phyloP scores from a whole-genome alignment of 768 basidiomycete genomes.

The Naganishia randhawae region DNA sequence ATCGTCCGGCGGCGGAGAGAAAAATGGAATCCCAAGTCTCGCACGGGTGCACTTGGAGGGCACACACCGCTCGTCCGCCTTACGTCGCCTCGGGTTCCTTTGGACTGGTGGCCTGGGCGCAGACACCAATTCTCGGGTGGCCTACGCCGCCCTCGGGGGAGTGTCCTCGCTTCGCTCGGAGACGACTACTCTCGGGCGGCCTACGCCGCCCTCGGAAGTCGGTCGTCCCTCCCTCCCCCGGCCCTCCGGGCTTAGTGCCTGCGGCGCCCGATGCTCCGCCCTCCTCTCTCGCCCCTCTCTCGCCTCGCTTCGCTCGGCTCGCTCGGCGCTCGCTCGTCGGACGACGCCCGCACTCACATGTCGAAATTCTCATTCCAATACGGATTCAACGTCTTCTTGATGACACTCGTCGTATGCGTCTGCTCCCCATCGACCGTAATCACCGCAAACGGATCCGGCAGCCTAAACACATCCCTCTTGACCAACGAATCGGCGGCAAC shows the following conservation, averaged over 20 bases:
- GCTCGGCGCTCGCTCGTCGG: not conserved
- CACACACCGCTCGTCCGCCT: too few species aligned
- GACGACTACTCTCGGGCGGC: not conserved
- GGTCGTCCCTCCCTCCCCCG: too few species aligned
- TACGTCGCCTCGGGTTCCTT: too few species aligned
- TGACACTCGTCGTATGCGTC: slow-evolving; percentile 92
- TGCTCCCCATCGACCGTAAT: slow-evolving; percentile 98
- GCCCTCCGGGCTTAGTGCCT: too few species aligned
- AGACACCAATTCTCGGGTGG: not conserved
- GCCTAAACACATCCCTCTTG: slow-evolving; percentile 61
- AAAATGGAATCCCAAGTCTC: too few species aligned
- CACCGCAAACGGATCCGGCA: slow-evolving; percentile 97
- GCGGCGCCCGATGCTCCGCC: too few species aligned
- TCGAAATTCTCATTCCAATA: slow-evolving; percentile 70
- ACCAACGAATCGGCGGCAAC: slow-evolving; percentile 64
- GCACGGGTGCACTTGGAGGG: too few species aligned
- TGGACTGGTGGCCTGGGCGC: not conserved
- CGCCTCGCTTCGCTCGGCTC: slow-evolving; percentile 21
- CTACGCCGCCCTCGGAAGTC: not conserved
- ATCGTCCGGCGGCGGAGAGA: too few species aligned
- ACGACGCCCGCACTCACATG: slow-evolving; percentile 62
- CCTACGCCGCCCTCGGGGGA: not conserved
- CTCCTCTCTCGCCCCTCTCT: too few species aligned
- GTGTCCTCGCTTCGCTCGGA: too few species aligned
- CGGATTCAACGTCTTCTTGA: slow-evolving; percentile 65